Evolutionary conservation across 257 asterid genomes (phyloP), one percentile per base, ranked within the genome.

Genomic region (Fraxinus quadrangulata): DNA sequence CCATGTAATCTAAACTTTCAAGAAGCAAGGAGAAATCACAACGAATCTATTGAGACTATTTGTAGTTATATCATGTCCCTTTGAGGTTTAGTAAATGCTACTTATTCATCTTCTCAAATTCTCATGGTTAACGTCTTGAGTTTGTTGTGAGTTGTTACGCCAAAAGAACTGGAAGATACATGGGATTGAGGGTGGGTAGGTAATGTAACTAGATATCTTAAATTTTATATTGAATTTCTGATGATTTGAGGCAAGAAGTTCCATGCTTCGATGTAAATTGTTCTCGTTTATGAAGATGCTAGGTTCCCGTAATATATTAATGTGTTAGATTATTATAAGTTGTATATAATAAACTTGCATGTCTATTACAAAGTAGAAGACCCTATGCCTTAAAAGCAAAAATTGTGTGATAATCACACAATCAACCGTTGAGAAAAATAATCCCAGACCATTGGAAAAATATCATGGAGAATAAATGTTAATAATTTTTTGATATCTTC

Each of bases 61-160:
- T 80, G 33, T 11, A 26, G 21, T 47, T 19, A 74, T 37, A 42
- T 70, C 40, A 28, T 65, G 17, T 0, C 67, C 33, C 5, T 13
- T 21, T 10, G 45, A 33, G 16, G 66, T 65, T 70, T 70, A 36
- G 34, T 70, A 56, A 71, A 49, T 47, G 11, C 11, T 33, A 45
- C 36, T 8, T 61, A 33, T 49, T 11, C 21, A 21, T 59, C 51
- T 21, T 61, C 33, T 68, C 33, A 23, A 6, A 33, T 33, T 33
- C 36, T 68, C 40, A 71, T 81, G 37, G 61, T 39, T 17, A 73
- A 42, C 68, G 7, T n/a, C 51, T 30, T 69, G 45, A 69, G 78
- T 73, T 54, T 77, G 40, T 73, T 39, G 12, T 54, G 65, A 19
- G 65, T 68, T 78, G 21, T 28, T 81, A 24, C 19, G 10, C 74